Evolutionary conservation across 2,329 filamentous ascomycete species (phyloP), one percentile per base, ranked within the genome.

Genomic region (Rachicladosporium sp.): DNA sequence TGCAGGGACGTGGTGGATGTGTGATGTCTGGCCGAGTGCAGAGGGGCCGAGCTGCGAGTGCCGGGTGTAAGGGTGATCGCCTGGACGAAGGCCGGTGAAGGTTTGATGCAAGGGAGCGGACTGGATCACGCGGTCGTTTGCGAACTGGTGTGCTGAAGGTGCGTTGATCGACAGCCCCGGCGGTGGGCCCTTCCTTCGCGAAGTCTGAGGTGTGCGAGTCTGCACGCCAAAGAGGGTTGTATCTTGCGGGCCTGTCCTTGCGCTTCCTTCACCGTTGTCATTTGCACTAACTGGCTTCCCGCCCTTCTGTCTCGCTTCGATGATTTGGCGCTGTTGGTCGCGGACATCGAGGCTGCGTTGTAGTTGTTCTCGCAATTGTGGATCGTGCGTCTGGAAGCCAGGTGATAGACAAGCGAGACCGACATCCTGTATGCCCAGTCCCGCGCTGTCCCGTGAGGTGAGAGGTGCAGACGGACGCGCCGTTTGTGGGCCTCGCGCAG

Each of bases 341-440:
- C 88, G 74, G 23, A 98, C 88, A 34, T 83, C 87, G 62, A 95
- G 77, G 62, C 91, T 96, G 50, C 89, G 78, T 63, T 96, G 87
- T 38, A 98, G 68, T 62, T 96, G 88, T 62, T 94, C 86, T 57
- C 91, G 81, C 86, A 95, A 93, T 12, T 82, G 75, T n/a, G 91
- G 89, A 61, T 98, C 87, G 53, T 96, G 84, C 10, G 91, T 96
- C 49, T 93, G 80, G 55, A 98, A 96, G 39, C 91, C 91, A 0
- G 91, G 91, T 2, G 91, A 96, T 40, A 98, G 70, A 55, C 91
- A 98, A 32, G 89, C 89, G 41, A 96, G 72, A 42, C 91, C 91
- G 19, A 96, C 83, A 62, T 95, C 86, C 53, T 93, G 87, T 56
- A 96, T 89, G 32, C 74, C 83, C 30, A 91, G 66, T 13, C 80